Conservation (phyloP, 1,284 basidiomycete genomes). For the Psilocybe mexicana region DNA sequence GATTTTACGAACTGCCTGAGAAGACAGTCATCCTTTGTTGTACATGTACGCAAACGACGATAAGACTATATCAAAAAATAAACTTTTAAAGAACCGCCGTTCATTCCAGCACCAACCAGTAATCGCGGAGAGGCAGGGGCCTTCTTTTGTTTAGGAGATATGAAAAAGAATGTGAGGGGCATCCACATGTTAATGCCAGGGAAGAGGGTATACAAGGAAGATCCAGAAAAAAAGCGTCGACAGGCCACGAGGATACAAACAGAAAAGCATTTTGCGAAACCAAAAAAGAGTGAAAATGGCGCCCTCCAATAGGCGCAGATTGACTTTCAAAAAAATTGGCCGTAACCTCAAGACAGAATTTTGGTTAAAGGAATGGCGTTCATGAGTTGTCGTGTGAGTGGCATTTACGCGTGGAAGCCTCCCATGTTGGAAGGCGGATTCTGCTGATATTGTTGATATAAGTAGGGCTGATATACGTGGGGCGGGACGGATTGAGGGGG, state of each 20-base stretch:
- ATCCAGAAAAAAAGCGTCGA: conserved; percentile 19
- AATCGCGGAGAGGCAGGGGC: conserved; percentile 16
- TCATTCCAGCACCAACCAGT: conserved; percentile 25
- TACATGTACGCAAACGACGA: conserved; percentile 33
- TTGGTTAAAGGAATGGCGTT: conserved; percentile 35
- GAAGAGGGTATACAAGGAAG: conserved; percentile 22
- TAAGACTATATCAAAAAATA: conserved; percentile 24
- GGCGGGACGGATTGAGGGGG: conserved; percentile 64
- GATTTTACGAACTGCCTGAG: conserved; percentile 31
- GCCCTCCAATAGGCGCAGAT: conserved; percentile 21
- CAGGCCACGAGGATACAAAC: conserved; percentile 14
- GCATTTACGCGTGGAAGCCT: conserved; percentile 67
- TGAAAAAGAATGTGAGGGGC: conserved; percentile 33
- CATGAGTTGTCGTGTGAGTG: conserved; percentile 35
- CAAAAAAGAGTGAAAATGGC: conserved; percentile 25
- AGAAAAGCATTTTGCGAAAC: conserved; percentile 19
- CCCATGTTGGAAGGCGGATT: conserved; percentile 69
- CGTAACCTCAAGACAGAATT: conserved; percentile 10
- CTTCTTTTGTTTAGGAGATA: conserved; percentile 24
- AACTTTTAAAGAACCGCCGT: conserved; percentile 20
- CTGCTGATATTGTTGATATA: conserved; percentile 80
- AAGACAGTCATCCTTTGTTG: conserved; percentile 41
- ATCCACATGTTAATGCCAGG: conserved; percentile 31
- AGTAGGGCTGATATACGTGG: conserved; percentile 76
- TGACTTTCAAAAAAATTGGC: conserved; percentile 22